phyloP scores from a whole-genome alignment of 2,329 filamentous ascomycete species.

The Aspergillus fijiensis region DNA sequence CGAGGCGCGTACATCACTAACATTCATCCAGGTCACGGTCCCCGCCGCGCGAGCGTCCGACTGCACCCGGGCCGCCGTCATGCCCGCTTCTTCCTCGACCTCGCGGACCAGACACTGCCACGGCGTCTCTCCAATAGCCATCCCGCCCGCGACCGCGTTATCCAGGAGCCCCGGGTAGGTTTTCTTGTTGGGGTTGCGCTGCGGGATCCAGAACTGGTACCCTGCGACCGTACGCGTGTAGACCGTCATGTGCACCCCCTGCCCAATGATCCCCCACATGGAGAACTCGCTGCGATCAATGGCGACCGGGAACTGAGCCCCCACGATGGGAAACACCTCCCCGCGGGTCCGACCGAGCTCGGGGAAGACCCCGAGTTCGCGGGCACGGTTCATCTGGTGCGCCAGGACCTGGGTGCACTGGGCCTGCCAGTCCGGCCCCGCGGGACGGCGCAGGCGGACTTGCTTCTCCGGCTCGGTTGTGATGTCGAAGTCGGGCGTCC shows the following conservation, averaged over 20 bases:
- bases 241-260: conserved; percentile 12
- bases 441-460: conserved; percentile 7
- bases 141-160: conserved; percentile 13
- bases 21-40: conserved; percentile 10
- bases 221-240: not conserved
- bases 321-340: conserved; percentile 11
- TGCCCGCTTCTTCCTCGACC: conserved; percentile 10
- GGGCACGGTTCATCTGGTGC: conserved; percentile 1
- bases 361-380: conserved; percentile 4
- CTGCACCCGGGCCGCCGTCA: not conserved
- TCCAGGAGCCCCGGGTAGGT: conserved; percentile 7
- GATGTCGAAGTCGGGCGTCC: conserved; percentile 10
- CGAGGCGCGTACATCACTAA: conserved; percentile 8
- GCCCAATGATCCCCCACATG: conserved; percentile 8
- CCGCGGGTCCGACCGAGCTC: not conserved
- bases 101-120: conserved; percentile 12
- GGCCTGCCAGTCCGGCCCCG: not conserved
- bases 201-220: conserved; percentile 10
- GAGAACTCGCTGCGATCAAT: conserved; percentile 11
- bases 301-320: conserved; percentile 6
- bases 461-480: not conserved
- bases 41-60: conserved; percentile 5
- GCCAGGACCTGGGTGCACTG: conserved; percentile 8
- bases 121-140: conserved; percentile 10
- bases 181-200: conserved; percentile 6